Percentiles rank a stretch among this genome's conserved stretches.
Evolutionary conservation across 2,329 filamentous ascomycete species (phyloP).

Genomic region (Clonostachys sp.): DNA sequence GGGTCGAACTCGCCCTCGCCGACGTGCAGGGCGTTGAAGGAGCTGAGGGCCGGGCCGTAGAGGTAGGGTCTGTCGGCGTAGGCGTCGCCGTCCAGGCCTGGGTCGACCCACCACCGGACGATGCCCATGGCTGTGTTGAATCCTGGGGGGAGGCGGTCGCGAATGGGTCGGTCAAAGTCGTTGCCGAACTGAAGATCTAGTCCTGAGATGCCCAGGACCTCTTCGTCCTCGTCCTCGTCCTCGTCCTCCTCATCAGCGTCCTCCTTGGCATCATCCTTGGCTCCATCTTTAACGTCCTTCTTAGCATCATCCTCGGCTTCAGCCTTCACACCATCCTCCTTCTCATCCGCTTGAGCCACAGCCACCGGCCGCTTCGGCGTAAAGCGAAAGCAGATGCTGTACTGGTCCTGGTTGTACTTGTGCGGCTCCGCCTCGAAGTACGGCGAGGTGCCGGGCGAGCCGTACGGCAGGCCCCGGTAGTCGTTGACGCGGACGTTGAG

Average conservation of each 20-base stretch:
- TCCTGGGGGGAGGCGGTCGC: conserved; percentile 79
- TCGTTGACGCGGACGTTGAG: conserved; percentile 70
- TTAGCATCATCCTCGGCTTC: conserved; percentile 1
- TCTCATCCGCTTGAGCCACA: not conserved
- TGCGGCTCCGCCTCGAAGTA: conserved; percentile 76
- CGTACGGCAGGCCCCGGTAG: conserved; percentile 64
- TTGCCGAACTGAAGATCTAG: conserved; percentile 86
- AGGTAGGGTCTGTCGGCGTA: conserved; percentile 83
- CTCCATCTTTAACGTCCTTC: not conserved
- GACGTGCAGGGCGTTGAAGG: conserved; percentile 72
- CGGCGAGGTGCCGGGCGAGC: conserved; percentile 63
- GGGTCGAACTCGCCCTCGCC: conserved; percentile 48
- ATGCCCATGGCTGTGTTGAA: conserved; percentile 82
- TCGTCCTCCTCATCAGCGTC: conserved; percentile 4
- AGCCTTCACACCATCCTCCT: conserved; percentile 1
- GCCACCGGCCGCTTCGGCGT: conserved; percentile 51
- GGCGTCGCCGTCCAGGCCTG: conserved; percentile 83
- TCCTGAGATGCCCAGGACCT: conserved; percentile 53
- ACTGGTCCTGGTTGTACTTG: conserved; percentile 65
- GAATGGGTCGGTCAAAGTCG: conserved; percentile 88
- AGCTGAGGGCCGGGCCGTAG: conserved; percentile 76
- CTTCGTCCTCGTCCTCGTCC: conserved; percentile 2
- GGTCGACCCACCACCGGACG: conserved; percentile 88
- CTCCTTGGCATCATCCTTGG: not conserved
- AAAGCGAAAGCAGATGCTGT: conserved; percentile 78